Percentiles rank a stretch among this genome's conserved stretches.
These are phyloP conservation scores for Acacia concinna DNA, from an alignment of 331 rosid genomes.

Conservation along the genomic window DNA sequence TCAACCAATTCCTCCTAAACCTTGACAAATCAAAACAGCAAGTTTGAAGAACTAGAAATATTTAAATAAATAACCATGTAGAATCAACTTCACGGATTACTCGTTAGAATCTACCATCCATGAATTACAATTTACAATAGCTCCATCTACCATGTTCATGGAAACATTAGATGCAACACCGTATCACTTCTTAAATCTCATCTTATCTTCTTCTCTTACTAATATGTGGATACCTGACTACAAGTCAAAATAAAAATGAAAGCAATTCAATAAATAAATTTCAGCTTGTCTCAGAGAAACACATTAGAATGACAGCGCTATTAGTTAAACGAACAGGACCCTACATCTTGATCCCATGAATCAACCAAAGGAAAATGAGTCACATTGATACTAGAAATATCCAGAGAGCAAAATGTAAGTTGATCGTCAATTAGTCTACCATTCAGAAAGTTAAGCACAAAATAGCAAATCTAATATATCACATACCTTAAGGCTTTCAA, in stretches of 20 bases:
- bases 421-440: not conserved
- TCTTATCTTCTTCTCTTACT: not conserved
- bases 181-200: not conserved
- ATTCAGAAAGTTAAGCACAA: not conserved
- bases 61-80: not conserved
- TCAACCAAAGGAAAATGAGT: not conserved
- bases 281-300: not conserved
- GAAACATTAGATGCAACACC: not conserved
- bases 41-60: not conserved
- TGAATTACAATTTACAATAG: not conserved
- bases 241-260: too few relatives aligned
- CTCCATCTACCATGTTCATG: not conserved
- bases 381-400: not conserved
- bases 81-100: not conserved
- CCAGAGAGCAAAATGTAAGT: not conserved
- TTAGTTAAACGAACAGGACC: not conserved
- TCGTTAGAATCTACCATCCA: not conserved
- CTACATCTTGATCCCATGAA: not conserved
- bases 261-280: too few relatives aligned
- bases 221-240: too few relatives aligned
- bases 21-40: not conserved
- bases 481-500: constrained; percentile 84
- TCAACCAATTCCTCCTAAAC: not conserved
- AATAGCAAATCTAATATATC: not conserved
- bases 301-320: not conserved